A percentile compares a stretch with the other conserved stretches of the same genome.
phyloP scores from a whole-genome alignment of 2,329 filamentous ascomycete genomes.

The Pezicula carpinea region DNA sequence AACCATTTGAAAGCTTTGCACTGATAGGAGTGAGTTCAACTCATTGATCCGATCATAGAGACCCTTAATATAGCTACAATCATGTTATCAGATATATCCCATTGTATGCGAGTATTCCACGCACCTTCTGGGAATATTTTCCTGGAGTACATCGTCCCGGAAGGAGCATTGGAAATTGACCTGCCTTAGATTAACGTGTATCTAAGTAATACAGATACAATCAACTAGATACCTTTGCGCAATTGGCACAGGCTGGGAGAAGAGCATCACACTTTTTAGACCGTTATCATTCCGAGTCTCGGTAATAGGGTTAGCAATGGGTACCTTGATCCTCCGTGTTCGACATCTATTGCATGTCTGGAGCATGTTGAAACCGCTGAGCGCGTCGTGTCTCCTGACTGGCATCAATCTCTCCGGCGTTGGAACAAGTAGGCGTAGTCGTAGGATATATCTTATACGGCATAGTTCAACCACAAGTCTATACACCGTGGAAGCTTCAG shows the following conservation, averaged over 20 bases:
- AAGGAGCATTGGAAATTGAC: background rate
- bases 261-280: background rate
- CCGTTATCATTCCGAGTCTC: background rate
- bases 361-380: background rate
- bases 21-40: background rate
- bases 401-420: too few species aligned
- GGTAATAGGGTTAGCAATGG: background rate
- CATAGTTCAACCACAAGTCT: too few species aligned
- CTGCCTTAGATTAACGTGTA: background rate
- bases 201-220: too few species aligned
- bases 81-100: background rate
- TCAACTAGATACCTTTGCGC: background rate
- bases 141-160: background rate
- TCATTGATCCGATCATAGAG: constrained; percentile 1
- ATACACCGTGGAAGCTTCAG: too few species aligned
- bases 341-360: constrained; percentile 1
- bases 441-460: too few species aligned
- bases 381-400: too few species aligned
- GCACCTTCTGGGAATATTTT: background rate
- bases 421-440: too few species aligned
- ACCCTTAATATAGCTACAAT: background rate
- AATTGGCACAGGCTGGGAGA: background rate
- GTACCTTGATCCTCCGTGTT: constrained; percentile 2
- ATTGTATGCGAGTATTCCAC: background rate
- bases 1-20: background rate